These are phyloP conservation scores for Trypanosoma avium DNA, from an alignment of 208 protist species.

Conservation along the genomic window DNA sequence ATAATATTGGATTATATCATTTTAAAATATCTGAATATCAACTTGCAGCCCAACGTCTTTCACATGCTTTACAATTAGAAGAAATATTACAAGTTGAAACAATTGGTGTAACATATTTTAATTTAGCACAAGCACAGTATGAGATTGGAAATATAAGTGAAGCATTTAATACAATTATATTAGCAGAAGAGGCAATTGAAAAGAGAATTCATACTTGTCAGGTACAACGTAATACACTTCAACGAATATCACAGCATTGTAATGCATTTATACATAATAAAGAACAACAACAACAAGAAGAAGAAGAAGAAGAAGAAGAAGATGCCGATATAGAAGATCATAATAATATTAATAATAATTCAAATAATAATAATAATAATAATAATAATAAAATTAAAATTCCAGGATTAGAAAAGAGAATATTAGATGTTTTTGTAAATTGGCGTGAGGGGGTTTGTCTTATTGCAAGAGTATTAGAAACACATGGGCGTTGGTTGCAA, in stretches of 20 bases:
- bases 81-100: slow-evolving; percentile 48
- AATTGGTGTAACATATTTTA: slow-evolving; percentile 82
- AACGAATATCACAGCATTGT: slow-evolving; percentile 9
- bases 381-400: not conserved
- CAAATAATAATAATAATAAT: not conserved
- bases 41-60: slow-evolving; percentile 47
- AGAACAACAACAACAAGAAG: too few species aligned
- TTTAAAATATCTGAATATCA: slow-evolving; percentile 76
- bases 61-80: slow-evolving; percentile 50
- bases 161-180: slow-evolving; percentile 35
- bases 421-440: slow-evolving; percentile 31
- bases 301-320: too few species aligned
- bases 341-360: too few species aligned
- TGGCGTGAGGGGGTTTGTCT: slow-evolving; percentile 73
- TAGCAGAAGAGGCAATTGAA: slow-evolving; percentile 63
- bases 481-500: slow-evolving; percentile 61
- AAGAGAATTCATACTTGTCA: slow-evolving; percentile 38
- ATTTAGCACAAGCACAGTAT: slow-evolving; percentile 68
- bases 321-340: too few species aligned
- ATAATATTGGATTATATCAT: slow-evolving; percentile 88
- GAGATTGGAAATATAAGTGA: slow-evolving; percentile 31
- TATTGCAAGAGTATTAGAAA: slow-evolving; percentile 52
- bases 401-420: slow-evolving; percentile 16
- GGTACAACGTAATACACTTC: slow-evolving; percentile 24
- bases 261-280: too few species aligned